These are phyloP conservation scores for Orbilia quercus DNA, from an alignment of 2,329 filamentous ascomycete genomes.

Conservation along the genomic window DNA sequence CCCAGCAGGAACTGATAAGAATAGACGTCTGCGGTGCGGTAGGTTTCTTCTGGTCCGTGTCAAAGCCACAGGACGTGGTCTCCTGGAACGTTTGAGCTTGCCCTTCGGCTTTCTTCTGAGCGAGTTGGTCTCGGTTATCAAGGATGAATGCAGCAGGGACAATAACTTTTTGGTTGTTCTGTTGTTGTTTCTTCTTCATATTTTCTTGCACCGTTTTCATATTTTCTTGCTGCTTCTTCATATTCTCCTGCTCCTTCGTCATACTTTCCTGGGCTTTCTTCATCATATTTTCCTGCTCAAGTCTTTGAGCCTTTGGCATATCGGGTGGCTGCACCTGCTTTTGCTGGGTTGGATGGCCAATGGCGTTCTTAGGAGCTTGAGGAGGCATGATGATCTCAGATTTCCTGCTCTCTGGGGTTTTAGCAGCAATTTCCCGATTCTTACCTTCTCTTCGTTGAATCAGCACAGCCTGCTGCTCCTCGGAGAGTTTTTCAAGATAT, in stretches of 20 bases:
- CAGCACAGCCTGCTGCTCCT: background rate
- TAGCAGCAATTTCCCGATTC: background rate
- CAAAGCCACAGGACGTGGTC: slow-evolving; percentile 15
- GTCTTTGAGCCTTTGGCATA: background rate
- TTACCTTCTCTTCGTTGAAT: background rate
- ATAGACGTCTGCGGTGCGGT: background rate
- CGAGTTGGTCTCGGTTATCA: background rate
- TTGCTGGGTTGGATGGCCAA: too few species aligned
- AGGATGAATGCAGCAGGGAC: too few species aligned
- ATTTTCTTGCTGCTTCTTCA: too few species aligned
- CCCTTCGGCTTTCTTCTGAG: background rate
- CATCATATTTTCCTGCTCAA: background rate
- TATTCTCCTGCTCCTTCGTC: too few species aligned
- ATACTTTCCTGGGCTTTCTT: too few species aligned
- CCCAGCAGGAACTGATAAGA: slow-evolving; percentile 7
- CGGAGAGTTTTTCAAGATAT: background rate
- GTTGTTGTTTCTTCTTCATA: too few species aligned
- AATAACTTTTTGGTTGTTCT: too few species aligned
- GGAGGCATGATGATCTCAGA: background rate
- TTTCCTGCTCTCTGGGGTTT: background rate
- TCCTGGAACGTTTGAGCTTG: background rate
- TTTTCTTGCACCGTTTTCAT: too few species aligned
- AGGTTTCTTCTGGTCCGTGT: slow-evolving; percentile 1
- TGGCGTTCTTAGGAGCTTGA: background rate
- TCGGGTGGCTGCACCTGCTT: background rate